Base-by-base conservation (phyloP, 2,329 filamentous ascomycete species). In the Colletotrichum magnum region DNA sequence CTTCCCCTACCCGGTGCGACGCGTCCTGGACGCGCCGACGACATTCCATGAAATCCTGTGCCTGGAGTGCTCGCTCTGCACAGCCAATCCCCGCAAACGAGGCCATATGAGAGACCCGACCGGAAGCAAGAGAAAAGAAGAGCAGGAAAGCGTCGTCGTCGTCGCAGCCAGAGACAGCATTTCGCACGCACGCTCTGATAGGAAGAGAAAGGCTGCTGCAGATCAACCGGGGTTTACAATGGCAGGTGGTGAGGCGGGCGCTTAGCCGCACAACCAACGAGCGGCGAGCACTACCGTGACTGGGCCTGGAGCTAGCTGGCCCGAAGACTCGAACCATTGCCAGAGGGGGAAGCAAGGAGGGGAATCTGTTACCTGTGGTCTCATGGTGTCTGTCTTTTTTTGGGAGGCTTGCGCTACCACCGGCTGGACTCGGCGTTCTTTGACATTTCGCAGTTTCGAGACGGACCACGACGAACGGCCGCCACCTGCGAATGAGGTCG, bases 141-240 rank as follows among this genome's bases (percentile, higher is more conserved):
- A 24, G 6, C 26, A 57, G 36, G 26, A 15, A n/a, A 66, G 24
- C 28, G 21, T 57, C 36, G 63, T 57, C 51, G n/a, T 60, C 26
- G 63, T 57, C 51, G 51, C 67, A 69, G 57, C 60, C 39, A 45
- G 51, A 66, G 50, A 67, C 67, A 61, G 45, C 16, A 39, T 43
- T 18, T 6, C 50, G 18, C 43, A 43, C 13, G 5, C 50, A 18
- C 18, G 12, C 56, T 58, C 21, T 45, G 39, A 53, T 61, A 66
- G 67, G 62, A 67, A 61, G n/a, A 63, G 62, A 67, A 61, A 15
- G 48, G 57, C 51, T 56, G 67, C 56, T 69, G 67, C 63, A 61
- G 51, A 69, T 69, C 62, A 60, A 32, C 56, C 60, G 15, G 50
- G 41, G 54, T 53, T 52, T 36, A 36, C 32, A 48, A 69, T 63